phyloP scores from a whole-genome alignment of 208 protist species.

The Trypanosoma lewisi region DNA sequence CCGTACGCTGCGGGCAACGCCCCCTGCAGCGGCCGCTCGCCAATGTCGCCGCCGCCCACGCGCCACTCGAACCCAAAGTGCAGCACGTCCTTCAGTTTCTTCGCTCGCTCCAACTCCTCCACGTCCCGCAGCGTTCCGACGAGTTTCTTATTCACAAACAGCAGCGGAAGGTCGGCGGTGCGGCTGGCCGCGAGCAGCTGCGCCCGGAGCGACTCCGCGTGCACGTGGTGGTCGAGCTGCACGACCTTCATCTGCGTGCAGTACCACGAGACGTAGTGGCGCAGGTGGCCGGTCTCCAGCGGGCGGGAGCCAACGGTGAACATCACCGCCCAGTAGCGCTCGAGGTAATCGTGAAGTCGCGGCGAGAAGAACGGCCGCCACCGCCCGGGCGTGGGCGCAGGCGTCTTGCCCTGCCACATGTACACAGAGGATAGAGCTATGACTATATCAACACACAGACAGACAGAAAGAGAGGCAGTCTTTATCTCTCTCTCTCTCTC shows the following conservation, averaged over 20 bases:
- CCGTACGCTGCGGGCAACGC: conserved; percentile 65
- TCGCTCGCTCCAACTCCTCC: conserved; percentile 53
- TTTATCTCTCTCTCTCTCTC: no score
- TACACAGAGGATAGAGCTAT: neutral
- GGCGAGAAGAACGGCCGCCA: conserved; percentile 66
- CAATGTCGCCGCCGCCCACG: conserved; percentile 31
- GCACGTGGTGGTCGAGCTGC: conserved; percentile 82
- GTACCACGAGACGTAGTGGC: conserved; percentile 89
- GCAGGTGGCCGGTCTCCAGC: conserved; percentile 81
- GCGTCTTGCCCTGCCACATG: neutral
- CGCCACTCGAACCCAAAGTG: conserved; percentile 92
- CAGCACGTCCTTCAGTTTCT: conserved; percentile 81
- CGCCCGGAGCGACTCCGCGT: conserved; percentile 51
- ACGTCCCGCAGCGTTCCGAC: conserved; percentile 78
- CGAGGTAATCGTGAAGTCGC: conserved; percentile 63
- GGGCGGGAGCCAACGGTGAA: conserved; percentile 73
- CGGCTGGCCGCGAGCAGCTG: conserved; percentile 40
- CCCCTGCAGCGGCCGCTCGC: conserved; percentile 36
- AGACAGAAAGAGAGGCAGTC: neutral
- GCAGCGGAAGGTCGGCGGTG: conserved; percentile 59
- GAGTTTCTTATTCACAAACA: conserved; percentile 85
- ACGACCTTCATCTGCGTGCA: conserved; percentile 83
- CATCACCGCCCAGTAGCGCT: conserved; percentile 79
- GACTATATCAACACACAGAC: neutral
- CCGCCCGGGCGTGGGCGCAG: conserved; percentile 16